Evolutionary conservation across 2,329 filamentous ascomycete species (phyloP), one percentile per base, ranked within the genome.

Genomic region (Aaosphaeria pasadenensis): DNA sequence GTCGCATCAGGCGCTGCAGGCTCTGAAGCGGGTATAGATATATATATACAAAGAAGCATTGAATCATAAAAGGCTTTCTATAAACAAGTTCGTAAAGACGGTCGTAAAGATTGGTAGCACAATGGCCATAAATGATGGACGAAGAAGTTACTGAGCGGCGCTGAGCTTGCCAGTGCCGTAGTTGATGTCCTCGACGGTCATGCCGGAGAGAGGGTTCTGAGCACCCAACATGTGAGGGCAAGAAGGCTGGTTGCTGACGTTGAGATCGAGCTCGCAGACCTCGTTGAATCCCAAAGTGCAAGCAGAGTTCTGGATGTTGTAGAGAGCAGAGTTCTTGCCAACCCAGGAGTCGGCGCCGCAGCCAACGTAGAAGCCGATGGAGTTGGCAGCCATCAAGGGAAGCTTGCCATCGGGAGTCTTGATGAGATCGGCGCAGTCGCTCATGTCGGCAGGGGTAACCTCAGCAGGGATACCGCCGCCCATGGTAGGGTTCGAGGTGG

Each of bases 381-480:
- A 53, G 46, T 53, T 50, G 42, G 51, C 51, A 24, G 51, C 51
- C 48, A 48, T 48, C n/a, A 53, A 35, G 5, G 51, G 51, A 9
- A 53, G 45, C 31, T 53, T 53, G 29, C 52, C 54, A 7, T 56
- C 46, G 6, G 47, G 48, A 9, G 55, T 50, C 32, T 56, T 51
- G 46, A 85, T 71, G 46, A 84, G 71, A 58, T 72, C 60, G 39
- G 66, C 62, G 66, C 82, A 85, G 47, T 78, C 70, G 43, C 69
- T 69, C 49, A 76, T 70, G 48, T 74, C 65, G 45, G 79, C 74
- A 32, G 72, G 65, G 60, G 80, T 72, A 60, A 74, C 82, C 39
- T 75, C 65, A 72, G 83, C 81, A 36, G 67, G 58, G 39, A 80
- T 67, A 43, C 76, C 75, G 41, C 81, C 81, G 49, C 80, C 80